Base-by-base conservation (phyloP, 148 eudicot species). In the Salicornia ramosissima region DNA sequence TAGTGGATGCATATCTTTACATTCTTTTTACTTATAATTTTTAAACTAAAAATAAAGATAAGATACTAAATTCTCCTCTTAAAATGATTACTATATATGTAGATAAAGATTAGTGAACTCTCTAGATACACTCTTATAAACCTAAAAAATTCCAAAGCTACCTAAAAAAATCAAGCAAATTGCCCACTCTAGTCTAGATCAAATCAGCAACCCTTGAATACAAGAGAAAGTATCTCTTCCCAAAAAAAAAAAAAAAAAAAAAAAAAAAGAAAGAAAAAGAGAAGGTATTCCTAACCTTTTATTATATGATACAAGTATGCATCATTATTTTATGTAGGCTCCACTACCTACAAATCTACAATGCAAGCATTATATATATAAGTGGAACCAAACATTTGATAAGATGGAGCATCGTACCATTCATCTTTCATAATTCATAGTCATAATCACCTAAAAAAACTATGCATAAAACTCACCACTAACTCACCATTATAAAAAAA, bases 331-430 rank as follows among this genome's bases (percentile, higher is more conserved):
- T 30, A 31, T 30, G 64, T 60, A 60, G 75, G 75, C 51, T 50
- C 68, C 68, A 63, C 75, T 56, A 62, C 68, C 29, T 36, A 33
- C 65, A 58, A 36, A 62, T 61, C 29, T 36, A 33, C 65, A 58
- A 36, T 36, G 40, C 40, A 36, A 42, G 65, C 73, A 70, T 60
- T 60, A 46, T 50, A 56, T 71, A 58, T 56, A 42, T 63, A 63
- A 64, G 69, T 72, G 75, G 75, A 72, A 62, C 19, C 45, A 40
- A 30, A 71, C 74, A 30, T 49, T n/a, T 39, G 24, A 50, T 50
- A 71, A 64, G 69, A 63, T 63, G 56, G 53, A 72, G 69, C 69
- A 72, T 54, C 63, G 50, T 51, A 69, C 62, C 61, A n/a, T n/a
- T n/a, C n/a, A 39, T 72, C 43, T 72, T 73, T 65, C 65, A 65